Evolutionary conservation across 768 basidiomycete genomes (phyloP).

Genomic region (Artomyces pyxidatus): DNA sequence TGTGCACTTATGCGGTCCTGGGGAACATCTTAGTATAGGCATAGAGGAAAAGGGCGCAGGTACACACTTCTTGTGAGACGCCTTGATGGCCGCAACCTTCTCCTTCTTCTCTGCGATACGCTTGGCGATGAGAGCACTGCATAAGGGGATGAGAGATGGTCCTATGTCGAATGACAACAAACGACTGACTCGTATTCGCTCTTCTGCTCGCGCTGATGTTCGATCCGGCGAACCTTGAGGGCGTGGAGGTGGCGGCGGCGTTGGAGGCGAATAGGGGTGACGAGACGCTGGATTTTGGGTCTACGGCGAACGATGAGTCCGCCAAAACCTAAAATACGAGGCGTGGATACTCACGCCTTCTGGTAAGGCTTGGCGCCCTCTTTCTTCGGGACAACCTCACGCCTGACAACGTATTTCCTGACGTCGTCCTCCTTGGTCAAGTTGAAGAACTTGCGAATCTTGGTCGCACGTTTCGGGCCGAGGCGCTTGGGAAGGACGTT

Average conservation of each 20-base stretch:
- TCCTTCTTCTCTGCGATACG: slow-evolving; percentile 91
- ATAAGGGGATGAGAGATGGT: not conserved
- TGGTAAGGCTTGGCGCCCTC: slow-evolving; percentile 86
- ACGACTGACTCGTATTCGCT: slow-evolving; percentile 78
- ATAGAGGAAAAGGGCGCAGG: not conserved
- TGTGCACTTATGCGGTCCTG: slow-evolving; percentile 11
- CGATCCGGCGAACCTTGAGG: slow-evolving; percentile 81
- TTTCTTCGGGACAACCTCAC: slow-evolving; percentile 90
- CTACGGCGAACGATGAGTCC: slow-evolving; percentile 35
- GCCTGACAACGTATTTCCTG: slow-evolving; percentile 90
- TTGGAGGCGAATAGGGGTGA: slow-evolving; percentile 92
- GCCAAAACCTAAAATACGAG: slow-evolving; percentile 1
- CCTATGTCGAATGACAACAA: slow-evolving; percentile 2
- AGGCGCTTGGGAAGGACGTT: slow-evolving; percentile 88
- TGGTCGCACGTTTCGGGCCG: slow-evolving; percentile 95
- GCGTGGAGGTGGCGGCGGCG: slow-evolving; percentile 89
- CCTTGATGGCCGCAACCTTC: slow-evolving; percentile 82
- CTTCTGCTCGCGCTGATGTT: slow-evolving; percentile 93
- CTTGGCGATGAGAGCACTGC: slow-evolving; percentile 69
- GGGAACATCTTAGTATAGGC: not conserved
- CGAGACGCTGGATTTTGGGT: slow-evolving; percentile 95
- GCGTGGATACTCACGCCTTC: slow-evolving; percentile 69
- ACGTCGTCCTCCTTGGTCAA: slow-evolving; percentile 97
- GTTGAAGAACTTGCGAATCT: slow-evolving; percentile 98
- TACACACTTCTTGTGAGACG: slow-evolving; percentile 64